These are phyloP conservation scores for Quercus robur DNA, from an alignment of 306 rosid genomes.

Conservation along the genomic window DNA sequence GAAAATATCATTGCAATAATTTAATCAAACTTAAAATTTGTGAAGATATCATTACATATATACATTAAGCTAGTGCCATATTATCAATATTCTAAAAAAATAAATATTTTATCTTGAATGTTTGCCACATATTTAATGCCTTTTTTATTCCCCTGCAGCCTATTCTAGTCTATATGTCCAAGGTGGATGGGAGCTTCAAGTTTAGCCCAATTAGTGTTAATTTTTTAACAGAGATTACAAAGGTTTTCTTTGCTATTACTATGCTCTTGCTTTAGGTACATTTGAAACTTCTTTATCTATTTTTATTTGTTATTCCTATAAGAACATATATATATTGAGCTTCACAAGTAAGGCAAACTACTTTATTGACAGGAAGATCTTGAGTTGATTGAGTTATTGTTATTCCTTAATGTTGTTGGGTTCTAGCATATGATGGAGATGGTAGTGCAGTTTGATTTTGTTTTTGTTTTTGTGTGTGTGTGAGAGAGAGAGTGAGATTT, in stretches of 20 bases:
- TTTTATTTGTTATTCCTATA: conserved; percentile 3
- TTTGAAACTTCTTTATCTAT: background rate
- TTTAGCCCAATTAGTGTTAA: conserved; percentile 98
- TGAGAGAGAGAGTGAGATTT: no score
- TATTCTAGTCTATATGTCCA: conserved; percentile 93
- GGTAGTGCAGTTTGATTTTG: background rate
- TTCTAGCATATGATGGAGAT: background rate
- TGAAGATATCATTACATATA: no score
- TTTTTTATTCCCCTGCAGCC: conserved; percentile 62
- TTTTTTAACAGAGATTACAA: conserved; percentile 85
- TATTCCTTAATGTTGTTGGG: background rate
- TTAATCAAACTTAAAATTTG: no score
- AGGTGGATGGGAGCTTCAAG: conserved; percentile 97
- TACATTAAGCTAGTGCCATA: no score
- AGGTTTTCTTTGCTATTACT: conserved; percentile 84
- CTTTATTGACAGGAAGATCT: background rate
- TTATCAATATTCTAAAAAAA: no score
- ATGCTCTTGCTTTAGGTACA: conserved; percentile 90
- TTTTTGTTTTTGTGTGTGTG: background rate
- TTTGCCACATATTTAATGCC: background rate
- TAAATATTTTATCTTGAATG: no score
- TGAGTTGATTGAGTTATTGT: background rate
- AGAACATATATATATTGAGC: background rate
- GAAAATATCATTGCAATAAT: no score
- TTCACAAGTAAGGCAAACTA: background rate